Base-by-base conservation (phyloP, 2,329 filamentous ascomycete species). In the Dendrostoma leiphaemia region DNA sequence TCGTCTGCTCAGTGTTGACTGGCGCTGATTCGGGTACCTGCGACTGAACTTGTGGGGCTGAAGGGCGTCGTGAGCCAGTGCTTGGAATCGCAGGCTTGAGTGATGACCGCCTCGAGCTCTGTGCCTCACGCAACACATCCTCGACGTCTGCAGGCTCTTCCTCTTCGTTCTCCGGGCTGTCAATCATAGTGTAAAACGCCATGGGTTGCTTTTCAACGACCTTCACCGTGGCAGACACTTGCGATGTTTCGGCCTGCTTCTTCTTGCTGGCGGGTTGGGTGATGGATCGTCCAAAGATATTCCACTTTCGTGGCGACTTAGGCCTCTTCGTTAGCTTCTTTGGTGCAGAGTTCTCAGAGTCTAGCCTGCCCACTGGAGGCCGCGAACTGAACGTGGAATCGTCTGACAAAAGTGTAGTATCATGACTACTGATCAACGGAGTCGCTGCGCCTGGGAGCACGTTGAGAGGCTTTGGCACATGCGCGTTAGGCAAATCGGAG, bases 141-240 rank as follows among this genome's bases (percentile, higher is more conserved):
- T 75, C 74, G 7, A 75, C 66, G 45, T 81, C 74, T 40, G 63
- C 62, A 6, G 65, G 61, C n/a, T 68, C 69, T 12, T 60, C 57
- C 28, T 74, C 62, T 49, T 80, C 78, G 58, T 76, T 75, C 59
- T 84, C 82, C 0, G 81, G 78, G 2, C 77, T 78, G 62, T 86
- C 82, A 64, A 86, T 77, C 65, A 85, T 81, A 7, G 83, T 76
- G 62, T 86, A 86, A 60, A 82, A 85, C 2, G 83, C 76, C 6
- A 83, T 68, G 0, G 79, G 71, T 56, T 82, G 84, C 51, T 73
- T 75, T 51, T 75, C 74, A 0, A 78, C 72, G 13, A 71, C 64
- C 40, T 78, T 74, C n/a, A 79, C 74, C 1, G 79, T 73, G 2
- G 77, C 75, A 1, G 76, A 64, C n/a, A 81, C 72, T 2, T 69